Evolutionary conservation across 2,329 filamentous ascomycete species (phyloP), one percentile per base, ranked within the genome.

Genomic region (Westerdykella aurantiaca): DNA sequence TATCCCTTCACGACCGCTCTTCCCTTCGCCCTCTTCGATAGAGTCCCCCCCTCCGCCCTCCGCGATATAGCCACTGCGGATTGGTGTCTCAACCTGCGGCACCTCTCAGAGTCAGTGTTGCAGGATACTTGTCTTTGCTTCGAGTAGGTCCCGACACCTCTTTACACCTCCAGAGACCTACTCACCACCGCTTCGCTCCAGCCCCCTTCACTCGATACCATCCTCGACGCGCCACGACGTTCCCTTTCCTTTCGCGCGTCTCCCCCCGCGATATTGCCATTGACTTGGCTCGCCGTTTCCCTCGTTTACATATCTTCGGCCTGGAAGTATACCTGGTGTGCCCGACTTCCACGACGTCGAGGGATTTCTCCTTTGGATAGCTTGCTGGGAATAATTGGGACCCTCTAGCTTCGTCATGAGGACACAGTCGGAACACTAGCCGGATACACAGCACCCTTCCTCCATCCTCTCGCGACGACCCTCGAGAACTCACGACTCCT

Each of bases 1-100:
- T 64, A 65, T 55, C 40, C 44, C 42, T 50, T 40, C 45, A 42
- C 48, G 23, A 13, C 39, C 38, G 48, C 53, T 45, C 38, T 33
- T 47, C 43, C 41, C 41, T 38, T 35, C 34, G 45, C 43, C 55
- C 62, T 66, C 63, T 67, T 67, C 64, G 64, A 67, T 45, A 67
- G 63, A 66, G 58, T 38, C 49, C 25, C 10, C 53, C 39, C 35
- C 40, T 34, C 46, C 46, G 47, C 44, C 49, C 46, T 44, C 45
- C 53, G 53, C 55, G 47, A 42, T 46, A 41, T 37, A 47, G 47
- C 49, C 42, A 44, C 48, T 49, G 29, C 39, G 34, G 25, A 29
- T 29, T 29, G 25, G 45, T 51, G 47, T 50, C 41, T 49, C 48
- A 45, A 45, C 47, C 38, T 44, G 37, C 18, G 31, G 14, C 23